A percentile compares a stretch with the other conserved stretches of the same genome.
These are phyloP conservation scores for Hanseniaspora clermontiae DNA, from an alignment of 805 yeast genomes.

Conservation along the genomic window DNA sequence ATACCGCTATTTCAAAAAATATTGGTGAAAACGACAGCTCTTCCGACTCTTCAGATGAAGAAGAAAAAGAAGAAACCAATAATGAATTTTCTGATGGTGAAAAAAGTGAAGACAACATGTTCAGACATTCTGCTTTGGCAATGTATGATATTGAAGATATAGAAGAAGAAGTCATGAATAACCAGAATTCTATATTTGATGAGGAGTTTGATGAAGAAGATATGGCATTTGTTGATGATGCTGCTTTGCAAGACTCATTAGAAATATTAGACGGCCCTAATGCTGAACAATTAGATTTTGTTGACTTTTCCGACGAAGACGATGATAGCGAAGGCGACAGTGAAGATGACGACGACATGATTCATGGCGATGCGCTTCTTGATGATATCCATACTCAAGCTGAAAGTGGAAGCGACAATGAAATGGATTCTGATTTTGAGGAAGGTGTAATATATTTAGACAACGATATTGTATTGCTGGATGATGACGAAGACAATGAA, in stretches of 20 bases:
- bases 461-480: conserved; percentile 27
- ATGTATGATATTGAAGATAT: conserved; percentile 80
- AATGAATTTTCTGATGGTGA: conserved; percentile 47
- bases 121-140: conserved; percentile 80
- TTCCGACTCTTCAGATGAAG: conserved; percentile 46
- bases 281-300: conserved; percentile 24
- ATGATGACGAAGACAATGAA: conserved; percentile 16
- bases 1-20: neutral
- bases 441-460: conserved; percentile 27
- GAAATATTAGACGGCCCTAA: conserved; percentile 28
- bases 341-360: conserved; percentile 18
- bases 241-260: conserved; percentile 24
- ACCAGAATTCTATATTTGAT: conserved; percentile 36
- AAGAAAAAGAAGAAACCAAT: conserved; percentile 44
- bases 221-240: conserved; percentile 29
- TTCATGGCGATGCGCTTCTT: conserved; percentile 19
- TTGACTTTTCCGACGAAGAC: conserved; percentile 25
- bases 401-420: conserved; percentile 18
- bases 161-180: conserved; percentile 44
- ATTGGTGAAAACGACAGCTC: conserved; percentile 30
- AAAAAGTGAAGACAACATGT: conserved; percentile 63
- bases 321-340: conserved; percentile 22
- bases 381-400: conserved; percentile 18
- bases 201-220: conserved; percentile 34
- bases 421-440: conserved; percentile 16